A percentile compares a stretch with the other conserved stretches of the same genome.
Evolutionary conservation across 2,329 filamentous ascomycete species (phyloP).

Genomic region (Aaosphaeria pasadenensis): DNA sequence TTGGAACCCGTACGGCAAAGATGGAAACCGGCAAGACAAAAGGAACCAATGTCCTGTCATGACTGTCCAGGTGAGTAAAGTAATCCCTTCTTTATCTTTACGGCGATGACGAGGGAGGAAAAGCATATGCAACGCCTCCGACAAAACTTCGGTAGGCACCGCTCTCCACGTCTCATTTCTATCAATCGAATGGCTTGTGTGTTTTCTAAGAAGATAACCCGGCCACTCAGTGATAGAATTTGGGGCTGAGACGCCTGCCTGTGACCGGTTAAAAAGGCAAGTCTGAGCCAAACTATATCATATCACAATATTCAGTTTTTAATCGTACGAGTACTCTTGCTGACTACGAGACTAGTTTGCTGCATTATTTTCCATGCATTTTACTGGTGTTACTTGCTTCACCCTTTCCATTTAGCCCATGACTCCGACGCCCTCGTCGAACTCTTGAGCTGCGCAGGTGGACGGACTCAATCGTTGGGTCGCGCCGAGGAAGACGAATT

Average conservation of each 20-base stretch:
- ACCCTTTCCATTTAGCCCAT: too few relatives aligned
- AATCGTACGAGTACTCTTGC: too few relatives aligned
- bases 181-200: background rate
- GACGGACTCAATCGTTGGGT: too few relatives aligned
- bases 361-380: too few relatives aligned
- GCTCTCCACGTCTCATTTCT: constrained; percentile 9
- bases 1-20: constrained; percentile 42
- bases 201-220: constrained; percentile 8
- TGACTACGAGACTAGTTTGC: too few relatives aligned
- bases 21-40: constrained; percentile 50
- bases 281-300: constrained; percentile 7
- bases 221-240: constrained; percentile 1
- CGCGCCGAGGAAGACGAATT: too few relatives aligned
- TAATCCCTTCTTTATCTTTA: constrained; percentile 3
- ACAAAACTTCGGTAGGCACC: constrained; percentile 25
- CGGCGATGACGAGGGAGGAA: constrained; percentile 28
- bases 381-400: too few relatives aligned
- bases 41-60: constrained; percentile 44
- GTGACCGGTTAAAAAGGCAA: constrained; percentile 13
- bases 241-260: constrained; percentile 1
- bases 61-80: constrained; percentile 17
- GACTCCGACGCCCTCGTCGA: too few relatives aligned
- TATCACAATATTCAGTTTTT: too few relatives aligned
- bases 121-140: constrained; percentile 1
- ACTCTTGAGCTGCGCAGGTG: too few relatives aligned